phyloP scores from a whole-genome alignment of 257 asterid species.

The Nyctanthes arbortristis region DNA sequence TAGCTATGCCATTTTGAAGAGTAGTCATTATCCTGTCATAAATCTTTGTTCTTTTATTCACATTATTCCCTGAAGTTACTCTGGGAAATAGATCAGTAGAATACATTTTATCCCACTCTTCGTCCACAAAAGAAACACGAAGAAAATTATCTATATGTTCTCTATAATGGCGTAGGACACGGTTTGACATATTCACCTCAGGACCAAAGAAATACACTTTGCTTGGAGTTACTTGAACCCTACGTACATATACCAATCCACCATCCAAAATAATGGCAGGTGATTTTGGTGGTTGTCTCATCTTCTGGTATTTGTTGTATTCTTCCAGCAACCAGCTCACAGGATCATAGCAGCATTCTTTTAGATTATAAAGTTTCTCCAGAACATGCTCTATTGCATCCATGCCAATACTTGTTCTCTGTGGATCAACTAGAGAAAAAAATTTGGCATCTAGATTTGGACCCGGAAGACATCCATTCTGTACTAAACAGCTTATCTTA shows the following conservation, averaged over 20 bases:
- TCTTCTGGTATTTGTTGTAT: slow-evolving; percentile 39
- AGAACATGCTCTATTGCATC: slow-evolving; percentile 72
- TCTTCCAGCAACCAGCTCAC: slow-evolving; percentile 61
- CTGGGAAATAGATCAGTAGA: slow-evolving; percentile 61
- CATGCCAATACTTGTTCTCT: slow-evolving; percentile 11
- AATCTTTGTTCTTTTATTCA: slow-evolving; percentile 46
- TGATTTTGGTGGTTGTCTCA: slow-evolving; percentile 50
- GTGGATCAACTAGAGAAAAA: slow-evolving; percentile 57
- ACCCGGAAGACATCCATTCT: slow-evolving; percentile 81
- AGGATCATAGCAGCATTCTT: slow-evolving; percentile 91
- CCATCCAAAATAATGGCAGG: slow-evolving; percentile 61
- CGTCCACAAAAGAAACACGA: slow-evolving; percentile 90
- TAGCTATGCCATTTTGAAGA: slow-evolving; percentile 59
- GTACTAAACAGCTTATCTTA: slow-evolving; percentile 67
- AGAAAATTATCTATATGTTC: slow-evolving; percentile 64
- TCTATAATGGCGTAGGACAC: slow-evolving; percentile 64
- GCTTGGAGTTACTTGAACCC: slow-evolving; percentile 89
- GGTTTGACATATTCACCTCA: slow-evolving; percentile 76
- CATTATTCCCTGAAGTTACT: slow-evolving; percentile 31
- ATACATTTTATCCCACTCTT: slow-evolving; percentile 75
- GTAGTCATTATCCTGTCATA: slow-evolving; percentile 65
- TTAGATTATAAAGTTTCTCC: slow-evolving; percentile 50
- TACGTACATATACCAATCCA: slow-evolving; percentile 73
- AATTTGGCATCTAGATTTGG: slow-evolving; percentile 54
- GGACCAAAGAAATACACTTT: slow-evolving; percentile 84